Evolutionary conservation across 2,329 filamentous ascomycete genomes (phyloP).

Genomic region (Fusarium avenaceum): DNA sequence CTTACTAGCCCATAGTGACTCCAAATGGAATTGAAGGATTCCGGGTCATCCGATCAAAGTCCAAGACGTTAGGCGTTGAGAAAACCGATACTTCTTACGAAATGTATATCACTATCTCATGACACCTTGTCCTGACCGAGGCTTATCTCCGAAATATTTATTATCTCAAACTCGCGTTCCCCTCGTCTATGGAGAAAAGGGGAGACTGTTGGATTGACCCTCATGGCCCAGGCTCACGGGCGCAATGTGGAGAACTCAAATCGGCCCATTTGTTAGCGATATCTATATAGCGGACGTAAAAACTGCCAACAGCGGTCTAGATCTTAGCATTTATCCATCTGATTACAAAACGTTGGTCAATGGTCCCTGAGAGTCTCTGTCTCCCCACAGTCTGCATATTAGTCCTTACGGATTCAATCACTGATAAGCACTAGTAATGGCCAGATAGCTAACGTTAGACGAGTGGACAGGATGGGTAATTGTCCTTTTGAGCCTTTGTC

Average conservation of each 20-base stretch:
- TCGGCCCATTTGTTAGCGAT: conserved; percentile 34
- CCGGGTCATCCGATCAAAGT: background rate
- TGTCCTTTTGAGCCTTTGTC: background rate
- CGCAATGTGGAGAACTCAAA: conserved; percentile 20
- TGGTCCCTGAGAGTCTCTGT: background rate
- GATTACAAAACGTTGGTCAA: conserved; percentile 12
- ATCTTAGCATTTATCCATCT: conserved; percentile 1
- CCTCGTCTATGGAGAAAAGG: conserved; percentile 4
- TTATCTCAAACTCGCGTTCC: background rate
- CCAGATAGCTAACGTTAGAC: background rate
- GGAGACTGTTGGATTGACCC: background rate
- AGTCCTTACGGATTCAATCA: background rate
- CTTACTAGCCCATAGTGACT: no score
- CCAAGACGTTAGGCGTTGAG: no score
- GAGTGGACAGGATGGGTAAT: background rate
- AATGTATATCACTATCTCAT: background rate
- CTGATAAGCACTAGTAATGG: background rate
- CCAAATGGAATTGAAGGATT: no score
- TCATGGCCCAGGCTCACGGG: conserved; percentile 5
- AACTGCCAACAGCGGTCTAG: conserved; percentile 22
- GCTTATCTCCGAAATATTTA: background rate
- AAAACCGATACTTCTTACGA: background rate
- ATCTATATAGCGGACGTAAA: conserved; percentile 15
- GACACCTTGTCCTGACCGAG: background rate
- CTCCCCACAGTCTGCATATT: background rate